phyloP scores from a whole-genome alignment of 176 grass and related monocot genomes.

The Ensete glaucum region DNA sequence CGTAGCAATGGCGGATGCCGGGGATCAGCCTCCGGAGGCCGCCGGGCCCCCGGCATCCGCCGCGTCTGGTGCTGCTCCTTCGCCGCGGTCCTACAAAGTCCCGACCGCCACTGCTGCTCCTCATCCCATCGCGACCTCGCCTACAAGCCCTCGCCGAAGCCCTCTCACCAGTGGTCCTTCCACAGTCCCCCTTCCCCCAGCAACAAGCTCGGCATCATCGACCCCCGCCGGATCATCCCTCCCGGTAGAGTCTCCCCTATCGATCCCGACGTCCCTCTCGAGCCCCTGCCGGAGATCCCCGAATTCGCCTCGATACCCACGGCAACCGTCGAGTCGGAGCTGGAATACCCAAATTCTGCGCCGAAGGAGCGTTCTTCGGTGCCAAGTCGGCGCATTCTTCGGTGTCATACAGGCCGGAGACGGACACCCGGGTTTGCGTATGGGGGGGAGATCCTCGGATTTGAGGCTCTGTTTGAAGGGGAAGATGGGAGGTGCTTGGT shows the following conservation, averaged over 20 bases:
- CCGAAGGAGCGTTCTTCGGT: constrained; percentile 28
- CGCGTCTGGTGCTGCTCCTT: constrained; percentile 75
- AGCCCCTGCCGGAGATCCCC: constrained; percentile 6
- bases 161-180: constrained; percentile 30
- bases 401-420: constrained; percentile 26
- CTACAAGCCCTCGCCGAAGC: constrained; percentile 42
- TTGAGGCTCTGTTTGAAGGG: constrained; percentile 38
- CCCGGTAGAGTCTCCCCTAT: constrained; percentile 81
- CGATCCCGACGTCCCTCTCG: constrained; percentile 35
- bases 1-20: no score
- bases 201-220: no score
- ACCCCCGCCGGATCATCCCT: constrained; percentile 78
- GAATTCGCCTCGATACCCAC: background rate
- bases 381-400: no score
- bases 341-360: constrained; percentile 23
- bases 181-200: constrained; percentile 58
- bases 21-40: constrained; percentile 20
- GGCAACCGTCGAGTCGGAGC: constrained; percentile 21
- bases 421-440: background rate
- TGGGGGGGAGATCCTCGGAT: background rate
- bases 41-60: constrained; percentile 26
- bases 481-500: constrained; percentile 35
- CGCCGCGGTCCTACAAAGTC: constrained; percentile 32
- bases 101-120: constrained; percentile 25
- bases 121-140: background rate